Conservation (phyloP, 352 stramenopile genomes). For the Pythium dissotocum region DNA sequence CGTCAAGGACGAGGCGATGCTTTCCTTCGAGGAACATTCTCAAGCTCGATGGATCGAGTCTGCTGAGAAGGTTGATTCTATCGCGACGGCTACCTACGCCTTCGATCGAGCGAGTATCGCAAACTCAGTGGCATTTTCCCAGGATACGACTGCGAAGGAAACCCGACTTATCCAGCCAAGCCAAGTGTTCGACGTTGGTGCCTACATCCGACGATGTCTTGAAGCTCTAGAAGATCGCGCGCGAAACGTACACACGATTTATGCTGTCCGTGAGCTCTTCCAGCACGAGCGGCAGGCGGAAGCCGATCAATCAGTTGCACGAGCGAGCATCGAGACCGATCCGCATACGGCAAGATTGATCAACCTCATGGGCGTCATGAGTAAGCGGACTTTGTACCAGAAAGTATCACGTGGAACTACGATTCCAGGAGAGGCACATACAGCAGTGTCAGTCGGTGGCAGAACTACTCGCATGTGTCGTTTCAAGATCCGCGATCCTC, state of each 20-base stretch:
- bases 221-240: constrained; percentile 4
- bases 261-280: constrained; percentile 18
- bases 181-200: not conserved
- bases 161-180: not conserved
- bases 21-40: not conserved
- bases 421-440: not conserved
- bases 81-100: not conserved
- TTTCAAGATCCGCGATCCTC: constrained; percentile 44
- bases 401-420: not conserved
- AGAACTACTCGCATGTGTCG: constrained; percentile 15
- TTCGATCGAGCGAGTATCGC: not conserved
- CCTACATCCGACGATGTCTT: not conserved
- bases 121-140: not conserved
- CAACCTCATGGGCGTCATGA: constrained; percentile 20
- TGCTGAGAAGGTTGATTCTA: not conserved
- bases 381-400: constrained; percentile 13
- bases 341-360: constrained; percentile 21
- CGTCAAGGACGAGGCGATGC: no score
- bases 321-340: not conserved
- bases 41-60: not conserved
- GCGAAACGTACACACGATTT: not conserved
- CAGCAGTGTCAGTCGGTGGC: not conserved
- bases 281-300: not conserved
- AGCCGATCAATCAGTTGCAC: not conserved
- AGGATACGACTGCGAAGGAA: not conserved